A percentile compares a stretch with the other conserved stretches of the same genome.
phyloP scores from a whole-genome alignment of 805 yeast genomes.

The Candida verbasci region DNA sequence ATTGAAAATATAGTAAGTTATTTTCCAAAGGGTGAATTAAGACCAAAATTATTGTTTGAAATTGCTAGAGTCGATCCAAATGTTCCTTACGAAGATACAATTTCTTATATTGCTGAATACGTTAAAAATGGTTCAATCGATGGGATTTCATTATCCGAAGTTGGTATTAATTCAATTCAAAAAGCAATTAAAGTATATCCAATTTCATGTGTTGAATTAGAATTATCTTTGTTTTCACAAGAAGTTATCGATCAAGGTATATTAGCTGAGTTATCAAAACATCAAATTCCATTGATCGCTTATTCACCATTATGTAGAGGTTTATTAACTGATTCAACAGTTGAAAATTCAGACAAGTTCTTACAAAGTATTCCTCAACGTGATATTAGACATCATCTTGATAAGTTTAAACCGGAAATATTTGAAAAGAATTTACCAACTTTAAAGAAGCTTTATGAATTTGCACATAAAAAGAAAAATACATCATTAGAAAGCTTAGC shows the following conservation, averaged over 20 bases:
- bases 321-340: conserved; percentile 60
- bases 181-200: conserved; percentile 56
- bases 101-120: conserved; percentile 51
- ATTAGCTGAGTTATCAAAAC: conserved; percentile 52
- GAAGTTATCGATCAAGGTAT: conserved; percentile 63
- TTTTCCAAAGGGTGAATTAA: conserved; percentile 18
- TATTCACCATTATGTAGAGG: conserved; percentile 87
- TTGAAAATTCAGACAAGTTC: conserved; percentile 26
- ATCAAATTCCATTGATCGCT: conserved; percentile 63
- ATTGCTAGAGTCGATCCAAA: conserved; percentile 64
- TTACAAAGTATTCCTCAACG: conserved; percentile 47
- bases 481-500: conserved; percentile 55
- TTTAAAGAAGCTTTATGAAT: conserved; percentile 44
- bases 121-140: conserved; percentile 63
- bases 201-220: conserved; percentile 71
- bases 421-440: conserved; percentile 48
- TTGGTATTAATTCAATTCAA: conserved; percentile 53
- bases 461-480: conserved; percentile 43
- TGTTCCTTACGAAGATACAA: conserved; percentile 55
- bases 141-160: conserved; percentile 75
- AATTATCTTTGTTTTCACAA: conserved; percentile 66
- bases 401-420: conserved; percentile 58
- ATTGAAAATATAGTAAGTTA: conserved; percentile 38
- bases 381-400: conserved; percentile 50
- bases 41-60: conserved; percentile 52